Evolutionary conservation across 2,329 filamentous ascomycete species (phyloP).

Genomic region (Fusarium sp.): DNA sequence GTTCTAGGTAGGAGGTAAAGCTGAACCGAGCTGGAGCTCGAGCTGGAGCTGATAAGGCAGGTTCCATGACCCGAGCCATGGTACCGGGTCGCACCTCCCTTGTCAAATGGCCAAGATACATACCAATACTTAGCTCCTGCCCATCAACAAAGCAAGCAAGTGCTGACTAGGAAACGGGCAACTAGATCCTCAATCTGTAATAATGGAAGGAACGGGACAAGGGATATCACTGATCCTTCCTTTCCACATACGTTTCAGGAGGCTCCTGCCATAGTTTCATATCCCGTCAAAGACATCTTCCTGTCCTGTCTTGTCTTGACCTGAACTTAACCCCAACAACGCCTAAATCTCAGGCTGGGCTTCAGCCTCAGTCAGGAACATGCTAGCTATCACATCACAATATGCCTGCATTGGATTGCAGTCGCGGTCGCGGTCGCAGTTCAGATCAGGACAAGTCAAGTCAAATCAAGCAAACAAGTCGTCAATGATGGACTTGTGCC

Average conservation of each 20-base stretch:
- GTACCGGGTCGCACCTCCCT: neutral
- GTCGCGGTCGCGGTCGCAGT: neutral
- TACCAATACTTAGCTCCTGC: neutral
- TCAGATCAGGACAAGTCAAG: neutral
- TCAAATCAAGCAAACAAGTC: conserved; percentile 11
- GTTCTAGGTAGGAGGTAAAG: neutral
- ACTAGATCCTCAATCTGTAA: neutral
- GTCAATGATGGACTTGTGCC: neutral
- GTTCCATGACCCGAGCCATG: conserved; percentile 1
- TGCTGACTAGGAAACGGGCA: neutral
- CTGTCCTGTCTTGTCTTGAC: conserved; percentile 5
- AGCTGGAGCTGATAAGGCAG: neutral
- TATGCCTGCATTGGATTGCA: neutral
- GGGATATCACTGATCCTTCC: conserved; percentile 7
- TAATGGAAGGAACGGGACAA: conserved; percentile 12
- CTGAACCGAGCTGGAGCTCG: neutral
- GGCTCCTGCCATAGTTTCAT: conserved; percentile 29
- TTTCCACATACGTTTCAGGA: conserved; percentile 25
- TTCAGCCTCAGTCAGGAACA: conserved; percentile 4
- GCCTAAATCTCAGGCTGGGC: conserved; percentile 8
- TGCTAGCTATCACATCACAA: conserved; percentile 3
- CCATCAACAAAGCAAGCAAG: neutral
- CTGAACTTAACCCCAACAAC: conserved; percentile 12
- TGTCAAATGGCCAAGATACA: neutral
- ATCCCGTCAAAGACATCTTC: conserved; percentile 24